phyloP scores from a whole-genome alignment of 2,329 filamentous ascomycete species.

The Daldinia sp. region DNA sequence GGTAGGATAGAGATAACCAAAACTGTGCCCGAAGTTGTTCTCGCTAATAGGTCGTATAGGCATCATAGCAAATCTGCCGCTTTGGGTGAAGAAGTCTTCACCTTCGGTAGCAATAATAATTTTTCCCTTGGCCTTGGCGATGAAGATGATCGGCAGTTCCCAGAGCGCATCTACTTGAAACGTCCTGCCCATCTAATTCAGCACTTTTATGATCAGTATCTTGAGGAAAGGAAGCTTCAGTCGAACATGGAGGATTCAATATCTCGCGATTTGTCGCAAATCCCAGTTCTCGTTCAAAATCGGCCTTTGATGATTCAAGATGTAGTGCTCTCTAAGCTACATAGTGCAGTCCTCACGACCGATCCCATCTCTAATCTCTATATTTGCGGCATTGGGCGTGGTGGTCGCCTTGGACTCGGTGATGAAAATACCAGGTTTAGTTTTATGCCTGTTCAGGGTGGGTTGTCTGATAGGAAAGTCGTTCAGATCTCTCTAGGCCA shows the following conservation, averaged over 20 bases:
- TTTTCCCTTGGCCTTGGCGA: slow-evolving; percentile 93
- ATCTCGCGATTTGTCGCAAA: slow-evolving; percentile 58
- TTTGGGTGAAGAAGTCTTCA: slow-evolving; percentile 87
- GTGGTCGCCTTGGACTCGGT: slow-evolving; percentile 88
- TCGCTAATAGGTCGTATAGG: slow-evolving; percentile 48
- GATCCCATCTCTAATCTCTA: slow-evolving; percentile 93
- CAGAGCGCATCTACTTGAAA: slow-evolving; percentile 82
- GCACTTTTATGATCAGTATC: slow-evolving; percentile 77
- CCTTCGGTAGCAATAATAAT: slow-evolving; percentile 97
- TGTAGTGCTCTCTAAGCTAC: slow-evolving; percentile 88
- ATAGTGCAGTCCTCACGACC: slow-evolving; percentile 87
- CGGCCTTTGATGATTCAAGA: slow-evolving; percentile 82
- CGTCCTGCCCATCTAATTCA: slow-evolving; percentile 82
- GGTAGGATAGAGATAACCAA: slow-evolving; percentile 41
- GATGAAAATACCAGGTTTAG: slow-evolving; percentile 91
- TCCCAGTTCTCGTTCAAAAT: slow-evolving; percentile 79
- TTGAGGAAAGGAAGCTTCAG: slow-evolving; percentile 59
- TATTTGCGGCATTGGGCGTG: slow-evolving; percentile 90
- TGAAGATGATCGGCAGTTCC: slow-evolving; percentile 92
- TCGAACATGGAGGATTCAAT: slow-evolving; percentile 50
- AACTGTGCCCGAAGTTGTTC: slow-evolving; percentile 42
- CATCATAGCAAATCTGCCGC: slow-evolving; percentile 42
- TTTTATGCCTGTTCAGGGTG: slow-evolving; percentile 84
- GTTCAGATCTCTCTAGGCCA: slow-evolving; percentile 86
- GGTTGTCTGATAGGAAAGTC: slow-evolving; percentile 79